Conservation (phyloP, 2,329 filamentous ascomycete species). For the Phoma sp. region DNA sequence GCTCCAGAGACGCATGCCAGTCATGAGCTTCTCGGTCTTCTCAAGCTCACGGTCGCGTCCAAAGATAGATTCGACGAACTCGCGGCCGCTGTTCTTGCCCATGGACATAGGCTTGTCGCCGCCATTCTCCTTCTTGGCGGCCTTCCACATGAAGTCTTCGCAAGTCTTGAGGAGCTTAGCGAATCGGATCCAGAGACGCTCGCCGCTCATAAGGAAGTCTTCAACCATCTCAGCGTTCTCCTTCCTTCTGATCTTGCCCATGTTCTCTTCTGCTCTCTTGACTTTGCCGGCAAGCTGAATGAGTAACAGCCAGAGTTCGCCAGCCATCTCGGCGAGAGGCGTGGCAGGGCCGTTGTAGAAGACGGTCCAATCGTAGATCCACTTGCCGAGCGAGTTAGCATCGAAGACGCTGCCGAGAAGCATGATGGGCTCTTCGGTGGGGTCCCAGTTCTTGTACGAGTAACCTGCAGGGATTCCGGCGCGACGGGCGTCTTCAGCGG, state of each 20-base stretch:
- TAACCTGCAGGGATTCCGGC: constrained; percentile 84
- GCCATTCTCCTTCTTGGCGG: constrained; percentile 71
- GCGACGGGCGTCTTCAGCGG: constrained; percentile 67
- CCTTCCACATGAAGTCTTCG: constrained; percentile 94
- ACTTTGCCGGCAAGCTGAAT: constrained; percentile 94
- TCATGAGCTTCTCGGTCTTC: constrained; percentile 92
- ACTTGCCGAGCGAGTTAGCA: constrained; percentile 95
- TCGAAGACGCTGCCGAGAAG: constrained; percentile 95
- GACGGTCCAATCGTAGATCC: constrained; percentile 99
- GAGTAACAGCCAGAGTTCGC: constrained; percentile 91
- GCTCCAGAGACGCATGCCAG: constrained; percentile 84
- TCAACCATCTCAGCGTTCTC: constrained; percentile 82
- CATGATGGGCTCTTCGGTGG: constrained; percentile 89
- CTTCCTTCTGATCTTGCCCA: constrained; percentile 71
- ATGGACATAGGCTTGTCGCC: constrained; percentile 69
- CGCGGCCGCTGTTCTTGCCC: constrained; percentile 88
- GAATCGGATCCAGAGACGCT: constrained; percentile 84
- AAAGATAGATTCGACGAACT: constrained; percentile 96
- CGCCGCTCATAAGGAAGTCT: constrained; percentile 88
- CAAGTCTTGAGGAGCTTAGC: constrained; percentile 87
- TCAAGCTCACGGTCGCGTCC: constrained; percentile 88
- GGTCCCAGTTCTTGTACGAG: constrained; percentile 98
- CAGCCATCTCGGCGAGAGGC: constrained; percentile 87
- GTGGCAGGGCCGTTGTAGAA: constrained; percentile 82
- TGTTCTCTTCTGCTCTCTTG: constrained; percentile 83